Evolutionary conservation across 2,329 filamentous ascomycete species (phyloP).

Genomic region (Clarireedia homoeocarpa): DNA sequence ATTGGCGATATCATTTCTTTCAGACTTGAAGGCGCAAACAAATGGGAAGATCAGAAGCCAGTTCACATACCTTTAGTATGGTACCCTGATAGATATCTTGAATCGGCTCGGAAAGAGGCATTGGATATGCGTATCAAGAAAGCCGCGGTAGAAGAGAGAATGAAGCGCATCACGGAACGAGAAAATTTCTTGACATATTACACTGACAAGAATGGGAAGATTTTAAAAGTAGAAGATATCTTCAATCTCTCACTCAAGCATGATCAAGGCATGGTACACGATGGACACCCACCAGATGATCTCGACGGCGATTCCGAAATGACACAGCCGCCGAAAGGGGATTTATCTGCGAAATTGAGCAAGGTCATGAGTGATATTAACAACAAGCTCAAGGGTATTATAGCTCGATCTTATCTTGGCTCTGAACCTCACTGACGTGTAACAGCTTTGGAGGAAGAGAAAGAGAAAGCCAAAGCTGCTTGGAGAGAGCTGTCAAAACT

Average conservation of each 20-base stretch:
- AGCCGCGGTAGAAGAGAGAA: conserved; percentile 22
- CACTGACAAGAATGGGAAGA: conserved; percentile 15
- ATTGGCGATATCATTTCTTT: conserved; percentile 44
- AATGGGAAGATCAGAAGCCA: conserved; percentile 31
- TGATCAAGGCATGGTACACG: conserved; percentile 14
- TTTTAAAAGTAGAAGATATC: conserved; percentile 26
- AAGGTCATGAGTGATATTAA: conserved; percentile 27
- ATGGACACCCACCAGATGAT: not conserved
- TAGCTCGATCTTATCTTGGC: not conserved
- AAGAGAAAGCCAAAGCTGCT: conserved; percentile 23
- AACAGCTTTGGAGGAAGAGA: conserved; percentile 25
- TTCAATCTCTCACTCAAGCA: conserved; percentile 26
- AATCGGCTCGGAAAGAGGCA: conserved; percentile 38
- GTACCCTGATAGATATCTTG: conserved; percentile 48
- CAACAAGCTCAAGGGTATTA: conserved; percentile 26
- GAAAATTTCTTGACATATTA: conserved; percentile 24
- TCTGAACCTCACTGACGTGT: conserved; percentile 13
- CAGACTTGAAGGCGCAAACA: conserved; percentile 36
- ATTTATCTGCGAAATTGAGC: conserved; percentile 23
- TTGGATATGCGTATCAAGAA: conserved; percentile 33
- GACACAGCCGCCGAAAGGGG: conserved; percentile 9
- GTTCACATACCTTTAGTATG: conserved; percentile 44
- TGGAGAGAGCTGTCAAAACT: conserved; percentile 34
- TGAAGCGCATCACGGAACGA: conserved; percentile 19
- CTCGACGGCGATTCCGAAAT: not conserved